A percentile compares a stretch with the other conserved stretches of the same genome.
These are phyloP conservation scores for Chytriomyces sp. DNA, from an alignment of 192 early-diverging fungal genomes.

Conservation along the genomic window DNA sequence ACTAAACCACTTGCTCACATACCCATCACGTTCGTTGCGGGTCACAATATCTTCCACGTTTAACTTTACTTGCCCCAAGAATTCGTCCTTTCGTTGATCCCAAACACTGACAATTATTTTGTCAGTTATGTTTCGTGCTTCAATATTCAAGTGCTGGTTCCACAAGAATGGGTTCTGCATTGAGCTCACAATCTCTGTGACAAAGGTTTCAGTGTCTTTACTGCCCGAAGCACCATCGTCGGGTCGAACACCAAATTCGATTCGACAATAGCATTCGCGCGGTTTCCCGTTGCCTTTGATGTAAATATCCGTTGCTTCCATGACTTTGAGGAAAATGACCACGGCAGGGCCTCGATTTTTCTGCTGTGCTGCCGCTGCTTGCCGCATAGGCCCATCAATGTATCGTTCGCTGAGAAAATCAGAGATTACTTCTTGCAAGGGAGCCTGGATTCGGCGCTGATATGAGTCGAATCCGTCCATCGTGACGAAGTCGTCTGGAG, in stretches of 20 bases:
- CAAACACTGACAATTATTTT: constrained; percentile 52
- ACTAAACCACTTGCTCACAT: constrained; percentile 35
- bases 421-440: constrained; percentile 44
- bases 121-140: constrained; percentile 36
- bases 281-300: constrained; percentile 51
- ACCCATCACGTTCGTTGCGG: constrained; percentile 37
- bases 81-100: constrained; percentile 55
- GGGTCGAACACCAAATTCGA: constrained; percentile 49
- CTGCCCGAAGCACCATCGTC: constrained; percentile 7
- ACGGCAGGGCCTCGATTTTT: not conserved
- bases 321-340: constrained; percentile 51
- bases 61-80: constrained; percentile 51
- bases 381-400: constrained; percentile 25
- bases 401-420: constrained; percentile 45
- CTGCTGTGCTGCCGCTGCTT: not conserved
- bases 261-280: constrained; percentile 54
- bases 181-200: constrained; percentile 42
- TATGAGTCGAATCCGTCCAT: constrained; percentile 45
- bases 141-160: constrained; percentile 53
- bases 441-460: constrained; percentile 28
- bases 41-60: constrained; percentile 45
- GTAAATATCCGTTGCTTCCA: constrained; percentile 50
- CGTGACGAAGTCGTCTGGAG: constrained; percentile 49
- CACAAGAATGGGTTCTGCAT: constrained; percentile 36
- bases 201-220: constrained; percentile 19